Base-by-base conservation (phyloP, 2,329 filamentous ascomycete species). In the Fusarium bulbicola region DNA sequence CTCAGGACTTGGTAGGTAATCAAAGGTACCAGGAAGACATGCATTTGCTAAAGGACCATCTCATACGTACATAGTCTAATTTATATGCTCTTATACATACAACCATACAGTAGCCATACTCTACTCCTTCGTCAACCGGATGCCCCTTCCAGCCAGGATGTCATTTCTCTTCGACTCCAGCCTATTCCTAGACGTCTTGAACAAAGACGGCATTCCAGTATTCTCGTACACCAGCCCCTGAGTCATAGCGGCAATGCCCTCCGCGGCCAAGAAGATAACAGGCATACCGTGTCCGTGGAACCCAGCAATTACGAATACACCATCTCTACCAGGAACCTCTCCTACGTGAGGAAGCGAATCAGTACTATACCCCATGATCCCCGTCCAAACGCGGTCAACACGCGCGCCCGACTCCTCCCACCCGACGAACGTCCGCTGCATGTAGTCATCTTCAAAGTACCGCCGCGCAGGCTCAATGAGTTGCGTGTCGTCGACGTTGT, bases 1-100 rank as follows among this genome's bases (percentile, higher is more conserved):
- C 2, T 2, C 0, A 2, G 14, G 5, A 15, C 26, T 20, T 24
- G 3, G 7, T 11, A 16, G 2, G 9, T 7, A 6, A 4, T 43
- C 15, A 16, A 4, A 7, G 20, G 21, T 5, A 30, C 6, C 8
- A 56, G 8, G 15, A n/a, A 20, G 16, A 43, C 1, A 3, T 6
- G 9, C 0, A 24, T 24, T 30, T n/a, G 20, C 14, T 13, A 9
- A 21, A 53, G 28, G 15, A 0, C 20, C 5, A 6, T 24, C 26
- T 24, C 26, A 20, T n/a, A 13, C 16, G 6, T 16, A n/a, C 39
- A 36, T 28, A 34, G 32, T 34, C 32, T 16, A 34, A 15, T 2
- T 11, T 20, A 7, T 20, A 46, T 57, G 3, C n/a, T 21, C 30
- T 46, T 21, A 26, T 12, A 26, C 9, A 18, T 34, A 18, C 8